phyloP scores from a whole-genome alignment of 1,284 basidiomycete genomes.

The Tranzscheliella williamsii region DNA sequence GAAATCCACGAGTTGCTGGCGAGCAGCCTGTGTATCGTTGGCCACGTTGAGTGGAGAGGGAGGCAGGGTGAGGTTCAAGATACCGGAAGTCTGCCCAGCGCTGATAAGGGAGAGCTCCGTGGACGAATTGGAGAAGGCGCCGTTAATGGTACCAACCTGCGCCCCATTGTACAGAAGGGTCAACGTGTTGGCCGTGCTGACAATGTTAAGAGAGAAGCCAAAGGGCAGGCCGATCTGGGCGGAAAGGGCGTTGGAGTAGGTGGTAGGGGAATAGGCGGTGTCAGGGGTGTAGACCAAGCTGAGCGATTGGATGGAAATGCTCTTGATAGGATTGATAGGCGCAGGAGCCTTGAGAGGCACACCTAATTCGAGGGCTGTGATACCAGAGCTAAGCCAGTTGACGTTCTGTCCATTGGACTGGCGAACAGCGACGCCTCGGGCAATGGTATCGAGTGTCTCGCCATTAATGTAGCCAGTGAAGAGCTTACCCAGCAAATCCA shows the following conservation, averaged over 20 bases:
- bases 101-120: constrained; percentile 41
- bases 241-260: constrained; percentile 68
- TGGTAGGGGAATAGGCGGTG: constrained; percentile 69
- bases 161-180: constrained; percentile 69
- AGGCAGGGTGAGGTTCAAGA: constrained; percentile 70
- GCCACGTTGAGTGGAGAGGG: constrained; percentile 68
- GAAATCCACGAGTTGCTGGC: constrained; percentile 55
- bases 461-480: constrained; percentile 78
- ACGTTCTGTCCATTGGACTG: constrained; percentile 68
- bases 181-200: constrained; percentile 69
- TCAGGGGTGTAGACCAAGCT: constrained; percentile 68
- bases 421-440: constrained; percentile 67
- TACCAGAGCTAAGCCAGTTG: constrained; percentile 72
- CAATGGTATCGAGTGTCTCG: constrained; percentile 68
- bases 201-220: constrained; percentile 73
- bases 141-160: constrained; percentile 66
- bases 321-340: constrained; percentile 71
- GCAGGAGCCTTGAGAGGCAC: constrained; percentile 68
- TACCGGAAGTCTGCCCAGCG: constrained; percentile 69
- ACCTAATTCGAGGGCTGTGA: constrained; percentile 69
- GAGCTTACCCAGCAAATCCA: constrained; percentile 68
- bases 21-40: constrained; percentile 65
- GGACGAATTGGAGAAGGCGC: constrained; percentile 24
- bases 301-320: constrained; percentile 71
- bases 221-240: constrained; percentile 74